Base-by-base conservation (phyloP, 2,329 filamentous ascomycete genomes). In the Aspergillus jensenii region DNA sequence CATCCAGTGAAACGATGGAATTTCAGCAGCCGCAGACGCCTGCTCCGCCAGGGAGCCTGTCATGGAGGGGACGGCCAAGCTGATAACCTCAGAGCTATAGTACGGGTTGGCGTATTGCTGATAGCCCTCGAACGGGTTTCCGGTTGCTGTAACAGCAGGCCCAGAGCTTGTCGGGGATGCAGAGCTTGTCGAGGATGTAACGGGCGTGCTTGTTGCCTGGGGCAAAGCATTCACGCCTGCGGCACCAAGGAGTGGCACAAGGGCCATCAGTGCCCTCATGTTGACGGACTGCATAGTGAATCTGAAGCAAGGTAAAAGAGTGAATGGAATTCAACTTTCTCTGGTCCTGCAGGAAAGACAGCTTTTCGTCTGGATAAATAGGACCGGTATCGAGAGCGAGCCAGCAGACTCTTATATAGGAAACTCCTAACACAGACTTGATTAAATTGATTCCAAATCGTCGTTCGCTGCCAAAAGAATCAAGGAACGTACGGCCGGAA, bases 51-150 rank as follows among this genome's bases (percentile, higher is more conserved):
- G 74, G 23, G 83, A 77, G 4, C 82, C 79, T 9, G 82, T 82
- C 59, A 90, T 73, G 15, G 82, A 84, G 8, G 88, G 87, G 19
- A 90, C 81, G 7, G 88, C 88, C 17, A 81, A 73, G 37, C 70
- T 79, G 55, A 78, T 76, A 37, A 84, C 77, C 62, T 84, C 81
- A 3, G 80, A 80, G 4, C 81, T 75, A 68, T 84, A 84, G 70
- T 80, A 82, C 3, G 79, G 74, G 63, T 83, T 83, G 31, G 76
- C 78, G 59, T 82, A 83, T 47, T 81, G 76, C 59, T 79, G 73
- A 58, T 79, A 77, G 19, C 80, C 81, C 9, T 72, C 71, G 58
- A 83, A 82, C 0, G 80, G 79, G 65, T 84, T 84, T 31, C 84
- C 85, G 14, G 79, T 59, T 33, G 65, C 53, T 12, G 60, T 52